These are phyloP conservation scores for Aspergillus ostianus DNA, from an alignment of 495 filamentous ascomycete species.

Conservation along the genomic window DNA sequence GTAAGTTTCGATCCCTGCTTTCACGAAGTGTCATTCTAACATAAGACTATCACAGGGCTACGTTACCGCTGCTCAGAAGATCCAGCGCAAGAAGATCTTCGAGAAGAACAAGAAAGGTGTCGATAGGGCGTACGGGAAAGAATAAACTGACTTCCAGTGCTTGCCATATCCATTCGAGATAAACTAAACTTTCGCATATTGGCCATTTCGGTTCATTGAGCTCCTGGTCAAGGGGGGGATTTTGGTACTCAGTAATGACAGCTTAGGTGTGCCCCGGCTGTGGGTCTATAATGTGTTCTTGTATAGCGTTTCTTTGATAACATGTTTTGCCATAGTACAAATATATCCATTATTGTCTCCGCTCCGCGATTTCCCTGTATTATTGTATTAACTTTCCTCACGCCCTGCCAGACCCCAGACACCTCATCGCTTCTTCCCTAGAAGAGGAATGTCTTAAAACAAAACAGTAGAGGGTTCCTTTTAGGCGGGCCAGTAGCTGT, in stretches of 20 bases:
- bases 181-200: background rate
- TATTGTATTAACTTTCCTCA: too few species aligned
- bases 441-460: too few species aligned
- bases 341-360: background rate
- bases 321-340: background rate
- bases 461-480: too few species aligned
- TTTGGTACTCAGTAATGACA: too few species aligned
- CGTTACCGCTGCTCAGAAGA: slow-evolving; percentile 56
- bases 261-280: background rate
- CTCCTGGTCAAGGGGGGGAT: background rate
- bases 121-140: slow-evolving; percentile 48
- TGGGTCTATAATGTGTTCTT: background rate
- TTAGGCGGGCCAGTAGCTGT: too few species aligned
- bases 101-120: slow-evolving; percentile 44
- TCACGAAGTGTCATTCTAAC: background rate
- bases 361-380: too few species aligned
- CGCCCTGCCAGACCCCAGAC: too few species aligned
- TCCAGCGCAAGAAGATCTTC: slow-evolving; percentile 55
- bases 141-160: slow-evolving; percentile 20
- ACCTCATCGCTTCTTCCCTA: too few species aligned
- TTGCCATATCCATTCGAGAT: too few species aligned
- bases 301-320: background rate
- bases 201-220: background rate
- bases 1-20: slow-evolving; percentile 52
- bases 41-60: slow-evolving; percentile 34